Conservation (phyloP, 2,329 filamentous ascomycete species). For the Microdochium bolleyi region DNA sequence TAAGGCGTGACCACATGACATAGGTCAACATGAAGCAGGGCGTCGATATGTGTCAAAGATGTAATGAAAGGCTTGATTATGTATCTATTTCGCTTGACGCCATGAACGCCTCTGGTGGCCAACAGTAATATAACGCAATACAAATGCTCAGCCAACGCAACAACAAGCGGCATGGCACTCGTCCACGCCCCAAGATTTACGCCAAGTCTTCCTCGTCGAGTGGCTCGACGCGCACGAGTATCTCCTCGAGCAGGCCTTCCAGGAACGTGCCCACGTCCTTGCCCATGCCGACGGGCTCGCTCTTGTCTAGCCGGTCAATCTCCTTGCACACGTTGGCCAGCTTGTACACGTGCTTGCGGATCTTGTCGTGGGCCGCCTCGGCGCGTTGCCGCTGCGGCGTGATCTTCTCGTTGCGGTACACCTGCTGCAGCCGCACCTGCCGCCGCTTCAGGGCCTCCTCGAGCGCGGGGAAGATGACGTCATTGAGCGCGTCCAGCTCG, state of each 20-base stretch:
- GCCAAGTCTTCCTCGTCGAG: slow-evolving; percentile 60
- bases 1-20: too few species aligned
- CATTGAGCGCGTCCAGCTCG: slow-evolving; percentile 78
- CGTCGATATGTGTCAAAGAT: background rate
- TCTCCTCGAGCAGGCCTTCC: slow-evolving; percentile 88
- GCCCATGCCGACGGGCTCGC: slow-evolving; percentile 87
- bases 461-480: slow-evolving; percentile 87
- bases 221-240: slow-evolving; percentile 85
- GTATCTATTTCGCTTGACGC: background rate
- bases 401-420: slow-evolving; percentile 34
- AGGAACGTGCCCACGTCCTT: slow-evolving; percentile 82
- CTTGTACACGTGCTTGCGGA: slow-evolving; percentile 75
- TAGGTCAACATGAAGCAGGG: background rate
- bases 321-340: slow-evolving; percentile 78
- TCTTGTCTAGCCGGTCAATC: slow-evolving; percentile 81
- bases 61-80: background rate
- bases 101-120: background rate
- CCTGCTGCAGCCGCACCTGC: slow-evolving; percentile 49
- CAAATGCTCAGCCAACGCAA: background rate
- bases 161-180: background rate
- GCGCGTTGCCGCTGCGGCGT: slow-evolving; percentile 61
- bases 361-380: slow-evolving; percentile 69
- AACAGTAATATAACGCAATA: background rate
- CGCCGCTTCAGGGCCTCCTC: slow-evolving; percentile 85
- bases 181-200: background rate